These are phyloP conservation scores for Trametes sanguinea DNA, from an alignment of 768 basidiomycete species.

Conservation along the genomic window DNA sequence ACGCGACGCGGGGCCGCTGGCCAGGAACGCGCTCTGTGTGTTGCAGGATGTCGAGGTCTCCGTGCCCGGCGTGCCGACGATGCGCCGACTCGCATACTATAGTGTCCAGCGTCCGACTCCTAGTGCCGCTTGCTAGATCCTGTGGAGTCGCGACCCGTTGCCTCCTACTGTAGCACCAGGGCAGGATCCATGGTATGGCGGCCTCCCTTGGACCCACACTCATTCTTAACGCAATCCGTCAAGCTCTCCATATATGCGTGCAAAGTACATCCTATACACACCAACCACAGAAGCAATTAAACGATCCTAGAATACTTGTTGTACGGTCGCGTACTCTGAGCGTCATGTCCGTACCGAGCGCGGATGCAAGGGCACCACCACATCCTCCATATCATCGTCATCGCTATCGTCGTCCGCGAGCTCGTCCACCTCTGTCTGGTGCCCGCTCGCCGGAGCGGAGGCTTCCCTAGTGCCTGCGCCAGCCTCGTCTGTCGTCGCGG, in stretches of 20 bases:
- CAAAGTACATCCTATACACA: not conserved
- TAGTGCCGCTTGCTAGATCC: too few relatives aligned
- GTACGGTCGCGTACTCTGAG: not conserved
- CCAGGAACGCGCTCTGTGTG: not conserved
- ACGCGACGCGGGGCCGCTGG: not conserved
- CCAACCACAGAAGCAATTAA: not conserved
- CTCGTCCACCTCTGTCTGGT: slow-evolving; percentile 16
- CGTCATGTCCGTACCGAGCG: slow-evolving; percentile 20
- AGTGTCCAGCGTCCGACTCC: too few relatives aligned
- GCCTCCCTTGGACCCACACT: too few relatives aligned
- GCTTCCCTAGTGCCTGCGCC: not conserved
- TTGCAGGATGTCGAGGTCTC: too few relatives aligned
- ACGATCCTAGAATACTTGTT: not conserved
- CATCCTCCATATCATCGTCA: slow-evolving; percentile 36
- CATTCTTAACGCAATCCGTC: too few relatives aligned
- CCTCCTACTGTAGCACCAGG: too few relatives aligned
- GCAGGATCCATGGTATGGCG: too few relatives aligned
- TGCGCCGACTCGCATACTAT: too few relatives aligned
- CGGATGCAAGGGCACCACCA: slow-evolving; percentile 23
- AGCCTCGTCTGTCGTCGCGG: not conserved
- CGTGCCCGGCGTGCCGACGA: too few relatives aligned
- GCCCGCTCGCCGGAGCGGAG: slow-evolving; percentile 9
- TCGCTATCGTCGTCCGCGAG: slow-evolving; percentile 20
- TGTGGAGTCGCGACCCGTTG: too few relatives aligned
- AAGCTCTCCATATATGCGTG: too few relatives aligned